These are phyloP conservation scores for Cytospora chrysosperma DNA, from an alignment of 2,329 filamentous ascomycete genomes.

Conservation along the genomic window DNA sequence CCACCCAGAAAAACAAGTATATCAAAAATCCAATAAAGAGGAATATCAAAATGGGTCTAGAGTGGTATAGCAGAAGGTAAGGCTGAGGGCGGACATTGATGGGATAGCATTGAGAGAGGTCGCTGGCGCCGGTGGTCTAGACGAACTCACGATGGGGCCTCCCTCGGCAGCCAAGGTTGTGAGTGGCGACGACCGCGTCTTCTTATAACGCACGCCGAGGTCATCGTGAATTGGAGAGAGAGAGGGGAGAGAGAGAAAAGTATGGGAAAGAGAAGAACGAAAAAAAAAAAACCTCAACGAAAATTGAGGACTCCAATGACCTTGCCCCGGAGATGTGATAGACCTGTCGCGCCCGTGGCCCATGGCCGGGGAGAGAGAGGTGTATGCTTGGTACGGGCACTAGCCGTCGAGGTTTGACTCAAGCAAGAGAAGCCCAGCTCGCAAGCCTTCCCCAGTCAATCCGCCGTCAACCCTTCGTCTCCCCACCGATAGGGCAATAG, in stretches of 20 bases:
- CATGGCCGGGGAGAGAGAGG: no score
- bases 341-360: not conserved
- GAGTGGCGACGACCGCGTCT: conserved; percentile 5
- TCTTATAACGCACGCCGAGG: conserved; percentile 19
- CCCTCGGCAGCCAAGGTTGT: not conserved
- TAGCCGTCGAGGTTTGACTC: not conserved
- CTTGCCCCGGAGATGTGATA: conserved; percentile 8
- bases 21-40: conserved; percentile 21
- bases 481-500: not conserved
- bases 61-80: conserved; percentile 23
- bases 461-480: not conserved
- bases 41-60: conserved; percentile 17
- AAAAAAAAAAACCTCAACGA: no score
- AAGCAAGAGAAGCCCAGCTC: not conserved
- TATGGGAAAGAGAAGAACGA: no score
- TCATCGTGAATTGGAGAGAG: no score
- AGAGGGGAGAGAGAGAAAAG: no score
- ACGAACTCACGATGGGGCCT: conserved; percentile 8
- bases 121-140: conserved; percentile 24
- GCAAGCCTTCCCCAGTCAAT: not conserved
- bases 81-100: conserved; percentile 20
- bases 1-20: no score
- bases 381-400: not conserved
- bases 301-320: conserved; percentile 23
- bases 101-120: conserved; percentile 19